Evolutionary conservation across 2,329 filamentous ascomycete species (phyloP), one percentile per base, ranked within the genome.

Genomic region (Cytospora chrysosperma): DNA sequence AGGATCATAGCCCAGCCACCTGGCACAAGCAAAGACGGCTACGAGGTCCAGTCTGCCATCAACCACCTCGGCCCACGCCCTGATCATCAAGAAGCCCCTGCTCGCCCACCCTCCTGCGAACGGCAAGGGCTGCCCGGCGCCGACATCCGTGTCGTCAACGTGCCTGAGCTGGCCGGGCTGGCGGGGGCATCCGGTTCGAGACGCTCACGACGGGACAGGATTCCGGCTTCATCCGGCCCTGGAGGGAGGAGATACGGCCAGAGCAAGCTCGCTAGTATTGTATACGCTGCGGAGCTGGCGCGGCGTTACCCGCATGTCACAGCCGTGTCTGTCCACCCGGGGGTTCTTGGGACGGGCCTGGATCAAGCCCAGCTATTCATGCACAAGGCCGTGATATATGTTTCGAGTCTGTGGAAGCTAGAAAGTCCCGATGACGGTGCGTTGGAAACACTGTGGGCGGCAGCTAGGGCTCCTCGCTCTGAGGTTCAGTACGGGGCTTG

Each of bases 231-330:
- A 47, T 47, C n/a, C 57, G 67, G 32, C 50, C 66, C 3, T 68
- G 68, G 69, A 1, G 53, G 68, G 69, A 1, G 53, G 55, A 73
- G 77, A 19, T 81, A 81, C 69, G 78, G 76, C n/a, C 78, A 80
- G 69, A 74, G 72, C 68, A 81, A 81, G 69, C 76, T 80, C 9
- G 78, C 75, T 59, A 81, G 81, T 61, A 71, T 81, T 26, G 70
- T 81, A 50, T 77, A 79, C 67, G 67, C 74, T n/a, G 74, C 70
- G 65, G 73, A 71, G 8, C 64, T 80, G 54, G 66, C 77, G 59
- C 70, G 70, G 59, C 63, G 27, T 24, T 75, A 78, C 65, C 75
- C 76, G 67, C 70, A 69, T 19, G 67, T 80, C 63, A 77, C 75
- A 73, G 64, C 69, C 17, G 69, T 74, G n/a, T 69, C 70, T 26